Evolutionary conservation across 768 basidiomycete genomes (phyloP).

Genomic region (Trametes cinnabarina): DNA sequence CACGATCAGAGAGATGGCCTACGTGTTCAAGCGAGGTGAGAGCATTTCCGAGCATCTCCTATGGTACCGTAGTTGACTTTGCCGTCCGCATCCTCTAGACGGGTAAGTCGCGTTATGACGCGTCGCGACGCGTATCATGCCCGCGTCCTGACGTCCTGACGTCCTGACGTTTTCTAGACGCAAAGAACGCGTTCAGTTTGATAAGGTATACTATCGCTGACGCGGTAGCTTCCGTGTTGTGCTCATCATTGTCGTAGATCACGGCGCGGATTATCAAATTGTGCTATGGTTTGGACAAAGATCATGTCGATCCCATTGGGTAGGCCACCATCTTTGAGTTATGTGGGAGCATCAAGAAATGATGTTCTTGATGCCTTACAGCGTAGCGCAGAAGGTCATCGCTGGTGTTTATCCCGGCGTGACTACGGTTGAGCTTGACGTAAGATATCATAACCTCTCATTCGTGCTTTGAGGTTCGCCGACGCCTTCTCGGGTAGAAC

Average conservation of each 20-base stretch:
- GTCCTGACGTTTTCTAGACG: constrained; percentile 45
- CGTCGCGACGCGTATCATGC: constrained; percentile 19
- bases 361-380: constrained; percentile 27
- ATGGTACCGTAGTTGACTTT: constrained; percentile 13
- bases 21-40: constrained; percentile 59
- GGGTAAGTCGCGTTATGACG: constrained; percentile 42
- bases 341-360: neutral
- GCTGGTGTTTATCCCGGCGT: constrained; percentile 93
- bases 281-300: constrained; percentile 91
- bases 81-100: constrained; percentile 34
- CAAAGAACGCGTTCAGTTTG: constrained; percentile 90
- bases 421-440: constrained; percentile 96
- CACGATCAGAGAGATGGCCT: constrained; percentile 38
- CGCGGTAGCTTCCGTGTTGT: constrained; percentile 2
- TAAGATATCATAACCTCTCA: constrained; percentile 37
- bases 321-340: constrained; percentile 34
- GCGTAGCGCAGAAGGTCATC: constrained; percentile 90
- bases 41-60: neutral
- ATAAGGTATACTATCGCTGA: constrained; percentile 59
- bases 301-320: constrained; percentile 94
- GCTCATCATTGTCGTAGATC: constrained; percentile 48
- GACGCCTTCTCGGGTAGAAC: constrained; percentile 52
- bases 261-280: constrained; percentile 86
- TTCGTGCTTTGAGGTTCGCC: neutral
- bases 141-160: constrained; percentile 18